Evolutionary conservation across 306 rosid species (phyloP), one percentile per base, ranked within the genome.

Genomic region (Adenanthera pavonina): DNA sequence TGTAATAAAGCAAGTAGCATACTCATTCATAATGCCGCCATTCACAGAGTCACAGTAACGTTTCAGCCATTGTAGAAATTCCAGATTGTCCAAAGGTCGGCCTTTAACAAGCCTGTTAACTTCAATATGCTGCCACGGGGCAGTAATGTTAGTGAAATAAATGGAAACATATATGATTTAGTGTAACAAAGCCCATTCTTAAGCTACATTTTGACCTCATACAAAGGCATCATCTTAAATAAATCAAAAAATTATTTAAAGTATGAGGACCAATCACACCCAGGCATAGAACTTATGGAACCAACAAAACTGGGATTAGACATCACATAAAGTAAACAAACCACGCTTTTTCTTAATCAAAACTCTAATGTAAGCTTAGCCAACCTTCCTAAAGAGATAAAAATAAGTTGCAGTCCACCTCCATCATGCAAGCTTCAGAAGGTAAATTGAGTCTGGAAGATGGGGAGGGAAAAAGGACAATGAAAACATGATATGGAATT

Each of bases 51-150:
- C 98, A 51, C 98, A 95, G 87, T 92, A 95, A 75, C 91, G 99
- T 78, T 93, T 95, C 89, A 95, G 88, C 99, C 99, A 95, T 86
- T 95, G 99, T 67, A 95, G 86, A 86, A 95, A 92, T 82, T 95
- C 99, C 89, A 95, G 85, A 86, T 95, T 93, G 85, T 95, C 99
- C 91, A 95, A 84, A 33, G 99, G 94, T 60, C 99, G 87, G 80
- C 99, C 97, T 84, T 95, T 95, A 72, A 95, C 99, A 81, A 93
- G 99, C 89, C 97, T 90, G 86, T 89, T 87, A 82, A 95, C 97
- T 89, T 95, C 99, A 87, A 95, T 80, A 90, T 87, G 97, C 99
- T 95, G 92, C 69, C 78, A 82, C 47, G 79, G 14, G 74, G 46
- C 40, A 76, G 64, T 49, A 17, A 49, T 77, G 54, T 70, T 46